Conservation (phyloP, 78 protist species). For the Reticulomyxa filosa region DNA sequence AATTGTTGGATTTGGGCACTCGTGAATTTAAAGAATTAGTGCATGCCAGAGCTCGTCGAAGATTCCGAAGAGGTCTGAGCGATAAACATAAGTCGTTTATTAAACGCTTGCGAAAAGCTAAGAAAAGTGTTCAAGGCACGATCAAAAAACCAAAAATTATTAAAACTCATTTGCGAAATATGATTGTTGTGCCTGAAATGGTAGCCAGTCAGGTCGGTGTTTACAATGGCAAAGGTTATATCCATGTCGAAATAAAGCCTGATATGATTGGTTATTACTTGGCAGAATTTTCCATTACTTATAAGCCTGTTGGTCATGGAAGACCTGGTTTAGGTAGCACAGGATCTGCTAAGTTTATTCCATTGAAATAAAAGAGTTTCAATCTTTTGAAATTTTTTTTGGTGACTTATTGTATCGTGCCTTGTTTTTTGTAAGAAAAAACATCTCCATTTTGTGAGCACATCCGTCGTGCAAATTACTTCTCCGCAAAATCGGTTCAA, state of each 20-base stretch:
- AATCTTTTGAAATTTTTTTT: too few species aligned
- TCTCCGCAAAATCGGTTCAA: too few species aligned
- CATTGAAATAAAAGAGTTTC: too few species aligned
- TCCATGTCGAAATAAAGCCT: conserved; percentile 83
- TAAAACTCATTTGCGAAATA: conserved; percentile 90
- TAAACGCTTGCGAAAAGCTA: too few species aligned
- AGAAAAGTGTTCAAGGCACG: too few species aligned
- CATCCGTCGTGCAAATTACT: too few species aligned
- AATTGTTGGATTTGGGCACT: conserved; percentile 58
- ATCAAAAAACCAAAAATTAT: conserved; percentile 82
- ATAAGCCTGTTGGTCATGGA: conserved; percentile 95
- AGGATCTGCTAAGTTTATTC: not conserved
- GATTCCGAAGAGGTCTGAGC: too few species aligned
- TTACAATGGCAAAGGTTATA: conserved; percentile 96
- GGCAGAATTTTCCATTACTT: conserved; percentile 96
- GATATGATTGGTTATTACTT: conserved; percentile 98
- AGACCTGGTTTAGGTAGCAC: conserved; percentile 66
- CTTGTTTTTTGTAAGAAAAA: too few species aligned
- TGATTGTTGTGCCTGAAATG: conserved; percentile 97
- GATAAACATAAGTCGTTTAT: too few species aligned
- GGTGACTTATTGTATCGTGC: too few species aligned
- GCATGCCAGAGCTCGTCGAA: conserved; percentile 80
- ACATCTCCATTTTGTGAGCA: too few species aligned
- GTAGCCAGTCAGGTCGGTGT: conserved; percentile 93
- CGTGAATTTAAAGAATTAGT: conserved; percentile 57